phyloP scores from a whole-genome alignment of 345 rosid species.

The Eucalyptus victrix region DNA sequence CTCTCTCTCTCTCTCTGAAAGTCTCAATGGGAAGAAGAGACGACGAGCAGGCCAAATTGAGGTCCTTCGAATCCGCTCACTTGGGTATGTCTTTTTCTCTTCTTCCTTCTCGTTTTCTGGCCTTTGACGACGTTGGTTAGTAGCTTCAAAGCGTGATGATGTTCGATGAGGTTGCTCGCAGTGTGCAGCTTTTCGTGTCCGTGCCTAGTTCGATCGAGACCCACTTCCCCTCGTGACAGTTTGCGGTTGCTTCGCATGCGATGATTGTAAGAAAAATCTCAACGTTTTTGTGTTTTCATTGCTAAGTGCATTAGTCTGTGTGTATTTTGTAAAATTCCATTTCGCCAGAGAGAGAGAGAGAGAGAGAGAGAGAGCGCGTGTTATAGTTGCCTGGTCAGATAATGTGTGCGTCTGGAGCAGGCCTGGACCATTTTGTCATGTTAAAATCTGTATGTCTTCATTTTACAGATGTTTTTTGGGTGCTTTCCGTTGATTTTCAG shows the following conservation, averaged over 20 bases:
- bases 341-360: neutral
- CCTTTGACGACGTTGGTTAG: neutral
- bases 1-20: neutral
- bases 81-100: neutral
- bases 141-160: neutral
- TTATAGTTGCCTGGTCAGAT: neutral
- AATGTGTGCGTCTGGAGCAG: neutral
- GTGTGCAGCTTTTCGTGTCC: neutral
- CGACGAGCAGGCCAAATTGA: neutral
- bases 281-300: neutral
- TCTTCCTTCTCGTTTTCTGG: neutral
- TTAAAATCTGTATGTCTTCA: neutral
- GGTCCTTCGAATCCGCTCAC: neutral
- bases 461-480: neutral
- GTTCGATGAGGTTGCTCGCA: neutral
- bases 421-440: neutral
- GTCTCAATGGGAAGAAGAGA: neutral
- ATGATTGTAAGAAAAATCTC: neutral
- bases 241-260: neutral
- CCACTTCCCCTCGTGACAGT: neutral
- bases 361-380: neutral
- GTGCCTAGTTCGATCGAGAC: neutral
- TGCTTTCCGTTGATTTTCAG: neutral
- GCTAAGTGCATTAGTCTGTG: neutral
- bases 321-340: neutral